Evolutionary conservation across 148 eudicot genomes (phyloP).

Genomic region (Rheum nobile): DNA sequence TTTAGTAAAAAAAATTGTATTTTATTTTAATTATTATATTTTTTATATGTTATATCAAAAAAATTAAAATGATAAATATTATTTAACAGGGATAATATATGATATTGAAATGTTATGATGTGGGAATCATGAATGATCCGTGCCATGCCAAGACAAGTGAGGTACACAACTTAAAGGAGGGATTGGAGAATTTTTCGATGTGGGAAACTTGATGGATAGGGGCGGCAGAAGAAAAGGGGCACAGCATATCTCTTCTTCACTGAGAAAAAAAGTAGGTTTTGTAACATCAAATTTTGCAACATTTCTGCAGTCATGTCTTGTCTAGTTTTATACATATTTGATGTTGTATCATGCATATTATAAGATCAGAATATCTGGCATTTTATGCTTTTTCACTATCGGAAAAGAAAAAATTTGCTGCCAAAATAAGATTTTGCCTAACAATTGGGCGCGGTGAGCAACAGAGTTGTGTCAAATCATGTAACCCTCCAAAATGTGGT

Average conservation of each 20-base stretch:
- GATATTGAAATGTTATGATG: background rate
- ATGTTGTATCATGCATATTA: background rate
- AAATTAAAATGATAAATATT: too few species aligned
- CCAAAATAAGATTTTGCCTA: conserved; percentile 4
- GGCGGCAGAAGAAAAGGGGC: background rate
- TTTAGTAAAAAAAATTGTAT: too few species aligned
- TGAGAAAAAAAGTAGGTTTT: background rate
- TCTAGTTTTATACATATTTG: background rate
- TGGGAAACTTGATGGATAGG: conserved; percentile 2
- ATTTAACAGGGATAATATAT: too few species aligned
- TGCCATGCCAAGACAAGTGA: background rate
- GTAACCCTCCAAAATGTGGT: conserved; percentile 6
- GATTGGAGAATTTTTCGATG: background rate
- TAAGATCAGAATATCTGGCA: background rate
- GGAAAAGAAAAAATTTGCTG: background rate
- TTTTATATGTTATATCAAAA: too few species aligned
- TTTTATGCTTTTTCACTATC: background rate
- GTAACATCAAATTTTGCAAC: conserved; percentile 1
- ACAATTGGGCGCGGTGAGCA: background rate
- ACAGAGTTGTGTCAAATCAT: conserved; percentile 6
- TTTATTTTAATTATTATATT: too few species aligned
- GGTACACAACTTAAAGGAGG: background rate
- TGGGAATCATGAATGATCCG: background rate
- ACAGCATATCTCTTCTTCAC: background rate
- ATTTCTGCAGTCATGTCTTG: background rate